phyloP scores from a whole-genome alignment of 2,329 filamentous ascomycete genomes.

The Alternaria hordeiaustralica region DNA sequence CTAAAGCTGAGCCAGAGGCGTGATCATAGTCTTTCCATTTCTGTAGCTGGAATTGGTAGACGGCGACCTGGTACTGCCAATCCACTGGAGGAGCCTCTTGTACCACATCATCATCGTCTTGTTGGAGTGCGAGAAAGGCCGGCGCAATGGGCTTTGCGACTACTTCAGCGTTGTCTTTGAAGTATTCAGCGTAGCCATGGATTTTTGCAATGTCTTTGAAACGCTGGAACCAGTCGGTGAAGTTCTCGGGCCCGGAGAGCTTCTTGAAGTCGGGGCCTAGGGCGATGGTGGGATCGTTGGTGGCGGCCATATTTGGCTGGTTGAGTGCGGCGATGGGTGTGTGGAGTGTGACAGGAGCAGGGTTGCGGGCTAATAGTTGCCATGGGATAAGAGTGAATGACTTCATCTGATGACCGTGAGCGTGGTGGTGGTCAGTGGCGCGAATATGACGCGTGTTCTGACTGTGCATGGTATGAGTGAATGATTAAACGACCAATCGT shows the following conservation, averaged over 20 bases:
- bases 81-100: not conserved
- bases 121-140: not conserved
- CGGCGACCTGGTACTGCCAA: too few species aligned
- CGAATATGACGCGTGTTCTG: too few species aligned
- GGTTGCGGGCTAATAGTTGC: too few species aligned
- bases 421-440: too few species aligned
- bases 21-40: not conserved
- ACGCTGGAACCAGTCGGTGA: not conserved
- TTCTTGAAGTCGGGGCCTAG: not conserved
- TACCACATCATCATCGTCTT: not conserved
- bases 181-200: not conserved
- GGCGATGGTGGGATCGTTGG: not conserved
- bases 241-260: not conserved
- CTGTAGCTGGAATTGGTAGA: too few species aligned
- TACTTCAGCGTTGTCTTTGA: not conserved
- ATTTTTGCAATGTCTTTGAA: not conserved
- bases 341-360: too few species aligned
- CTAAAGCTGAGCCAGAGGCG: not conserved
- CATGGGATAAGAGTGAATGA: too few species aligned
- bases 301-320: not conserved
- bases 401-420: too few species aligned
- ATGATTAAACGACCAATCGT: too few species aligned
- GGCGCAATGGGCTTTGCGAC: not conserved
- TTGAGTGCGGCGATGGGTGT: too few species aligned
- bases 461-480: too few species aligned